Evolutionary conservation across 1,284 basidiomycete genomes (phyloP), one percentile per base, ranked within the genome.

Genomic region (Fomitopsis schrenkii): DNA sequence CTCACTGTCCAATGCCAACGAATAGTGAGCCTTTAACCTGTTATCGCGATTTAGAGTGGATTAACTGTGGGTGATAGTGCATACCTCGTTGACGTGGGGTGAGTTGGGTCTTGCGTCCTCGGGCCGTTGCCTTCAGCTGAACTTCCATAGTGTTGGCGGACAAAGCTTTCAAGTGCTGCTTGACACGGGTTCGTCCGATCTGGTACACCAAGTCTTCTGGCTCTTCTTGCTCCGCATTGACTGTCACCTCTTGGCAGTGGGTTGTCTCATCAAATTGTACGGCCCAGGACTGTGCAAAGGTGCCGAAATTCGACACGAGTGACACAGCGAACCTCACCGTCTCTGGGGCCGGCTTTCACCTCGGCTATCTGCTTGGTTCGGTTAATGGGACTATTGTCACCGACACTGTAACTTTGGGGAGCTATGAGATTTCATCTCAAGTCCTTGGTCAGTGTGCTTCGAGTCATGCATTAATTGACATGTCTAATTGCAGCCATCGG

Each of bases 101-200:
- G 60, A 54, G 70, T 67, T 30, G 53, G 57, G 22, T 8, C 2
- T 26, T 35, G 26, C 44, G 10, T 46, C 33, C 15, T 33, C 5
- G 28, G 50, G 10, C 12, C 54, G 63, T 58, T 59, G 48, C 50
- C 15, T 28, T 28, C 28, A n/a, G 42, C 48, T 57, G 55, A 41
- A 40, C 55, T 48, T 50, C 59, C 64, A 17, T 55, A 79, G 79
- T 60, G 67, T 81, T 62, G 80, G 79, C 53, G 73, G 69, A 1
- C 83, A 86, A 71, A 60, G 70, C 38, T 82, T 87, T 69, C 75
- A 77, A 62, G 78, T 85, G 54, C 79, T 85, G 46, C 75, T 85
- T 58, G 83, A 85, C 71, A 84, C 83, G 30, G 83, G 83, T 30
- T 84, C 83, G 19, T 77, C 83, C 45, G 83, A 85, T 72, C 71